These are phyloP conservation scores for baker's yeast (Saccharomyces cerevisiae) DNA, from an alignment of 805 yeast species.

Conservation along the genomic window DNA sequence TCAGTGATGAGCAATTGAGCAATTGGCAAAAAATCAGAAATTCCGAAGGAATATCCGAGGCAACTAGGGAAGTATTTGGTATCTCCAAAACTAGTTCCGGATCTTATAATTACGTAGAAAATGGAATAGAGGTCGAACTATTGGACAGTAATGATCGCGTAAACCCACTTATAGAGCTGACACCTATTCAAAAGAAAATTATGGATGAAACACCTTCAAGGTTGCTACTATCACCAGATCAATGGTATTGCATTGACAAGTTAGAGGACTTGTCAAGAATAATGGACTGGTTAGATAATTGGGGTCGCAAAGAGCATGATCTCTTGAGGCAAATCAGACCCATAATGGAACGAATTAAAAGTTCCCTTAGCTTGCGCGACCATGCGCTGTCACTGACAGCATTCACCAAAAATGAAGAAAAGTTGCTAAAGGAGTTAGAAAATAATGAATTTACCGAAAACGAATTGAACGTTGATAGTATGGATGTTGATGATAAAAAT, in stretches of 20 bases:
- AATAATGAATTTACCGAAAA: constrained; percentile 31
- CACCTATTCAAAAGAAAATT: constrained; percentile 46
- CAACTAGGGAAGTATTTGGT: constrained; percentile 22
- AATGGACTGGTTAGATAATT: constrained; percentile 59
- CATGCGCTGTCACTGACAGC: constrained; percentile 42
- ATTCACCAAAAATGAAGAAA: constrained; percentile 36
- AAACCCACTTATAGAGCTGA: constrained; percentile 11
- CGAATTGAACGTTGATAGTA: constrained; percentile 19
- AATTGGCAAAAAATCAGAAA: constrained; percentile 24
- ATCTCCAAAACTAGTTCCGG: constrained; percentile 16
- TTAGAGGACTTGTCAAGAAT: constrained; percentile 49
- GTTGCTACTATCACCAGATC: constrained; percentile 37
- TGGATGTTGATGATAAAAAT: background rate
- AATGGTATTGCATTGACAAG: constrained; percentile 68
- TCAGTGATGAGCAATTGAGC: constrained; percentile 21
- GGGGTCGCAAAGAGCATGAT: constrained; percentile 65
- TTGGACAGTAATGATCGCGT: constrained; percentile 12
- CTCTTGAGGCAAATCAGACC: constrained; percentile 51
- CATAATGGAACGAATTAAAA: constrained; percentile 9
- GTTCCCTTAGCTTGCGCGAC: constrained; percentile 51
- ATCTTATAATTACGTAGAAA: constrained; percentile 9
- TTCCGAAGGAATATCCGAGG: constrained; percentile 15
- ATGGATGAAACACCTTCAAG: constrained; percentile 60
- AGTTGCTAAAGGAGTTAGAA: constrained; percentile 34
- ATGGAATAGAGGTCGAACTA: constrained; percentile 11